Percentiles rank a stretch among this genome's conserved stretches.
Conservation (phyloP, 176 grass and related monocot species). For the Puccinellia tenuiflora region DNA sequence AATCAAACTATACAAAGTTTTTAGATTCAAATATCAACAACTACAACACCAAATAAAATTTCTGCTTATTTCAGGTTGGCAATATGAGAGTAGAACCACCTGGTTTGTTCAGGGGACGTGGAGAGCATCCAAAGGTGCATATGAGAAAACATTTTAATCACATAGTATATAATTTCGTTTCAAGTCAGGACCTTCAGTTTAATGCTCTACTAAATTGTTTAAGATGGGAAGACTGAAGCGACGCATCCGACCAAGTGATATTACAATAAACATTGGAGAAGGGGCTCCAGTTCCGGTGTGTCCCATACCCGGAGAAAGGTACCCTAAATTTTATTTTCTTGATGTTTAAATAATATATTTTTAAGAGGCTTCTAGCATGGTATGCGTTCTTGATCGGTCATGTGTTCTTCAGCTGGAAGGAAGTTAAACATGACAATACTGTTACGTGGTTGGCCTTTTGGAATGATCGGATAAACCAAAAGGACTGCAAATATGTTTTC, state of each 20-base stretch:
- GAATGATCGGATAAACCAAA: constrained; percentile 89
- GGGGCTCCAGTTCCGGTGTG: constrained; percentile 59
- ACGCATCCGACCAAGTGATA: constrained; percentile 76
- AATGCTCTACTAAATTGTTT: constrained; percentile 13
- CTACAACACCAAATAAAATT: too few relatives aligned
- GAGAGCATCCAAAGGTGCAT: constrained; percentile 92
- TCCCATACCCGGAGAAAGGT: constrained; percentile 85
- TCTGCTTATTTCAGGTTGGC: constrained; percentile 63
- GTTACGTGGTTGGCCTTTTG: constrained; percentile 97
- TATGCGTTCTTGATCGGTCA: constrained; percentile 21
- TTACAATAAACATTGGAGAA: constrained; percentile 88
- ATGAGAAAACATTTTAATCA: background rate
- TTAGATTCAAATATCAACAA: too few relatives aligned
- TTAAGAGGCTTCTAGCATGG: background rate
- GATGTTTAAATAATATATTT: background rate
- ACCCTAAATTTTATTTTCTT: background rate
- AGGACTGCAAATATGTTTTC: constrained; percentile 96
- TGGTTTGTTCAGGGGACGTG: constrained; percentile 89
- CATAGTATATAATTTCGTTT: background rate
- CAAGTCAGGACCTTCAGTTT: background rate
- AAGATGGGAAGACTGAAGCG: constrained; percentile 95
- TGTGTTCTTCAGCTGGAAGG: constrained; percentile 73
- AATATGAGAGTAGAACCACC: constrained; percentile 98
- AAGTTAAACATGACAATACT: constrained; percentile 88
- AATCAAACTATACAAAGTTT: too few relatives aligned